phyloP scores from a whole-genome alignment of 2,329 filamentous ascomycete genomes.

The Reticulascus tulasneorum region DNA sequence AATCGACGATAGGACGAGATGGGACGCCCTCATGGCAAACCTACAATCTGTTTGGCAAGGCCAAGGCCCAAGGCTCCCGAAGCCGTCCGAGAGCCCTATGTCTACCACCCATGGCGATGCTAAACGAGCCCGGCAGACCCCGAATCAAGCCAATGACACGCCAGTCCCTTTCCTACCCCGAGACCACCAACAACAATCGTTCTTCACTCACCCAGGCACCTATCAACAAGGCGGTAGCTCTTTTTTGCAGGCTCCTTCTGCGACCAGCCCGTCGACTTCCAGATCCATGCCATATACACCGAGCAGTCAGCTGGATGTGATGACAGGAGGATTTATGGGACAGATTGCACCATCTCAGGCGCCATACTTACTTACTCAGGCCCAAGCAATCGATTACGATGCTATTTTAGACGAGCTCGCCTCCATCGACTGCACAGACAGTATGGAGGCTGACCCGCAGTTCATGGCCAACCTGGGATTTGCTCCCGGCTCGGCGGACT shows the following conservation, averaged over 20 bases:
- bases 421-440: constrained; percentile 45
- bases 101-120: too few species aligned
- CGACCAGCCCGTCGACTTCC: constrained; percentile 13
- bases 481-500: constrained; percentile 56
- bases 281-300: constrained; percentile 13
- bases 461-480: constrained; percentile 67
- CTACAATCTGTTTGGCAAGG: constrained; percentile 23
- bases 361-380: constrained; percentile 19
- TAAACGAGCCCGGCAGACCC: constrained; percentile 15
- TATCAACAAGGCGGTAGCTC: constrained; percentile 5
- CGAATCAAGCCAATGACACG: constrained; percentile 5
- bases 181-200: constrained; percentile 5
- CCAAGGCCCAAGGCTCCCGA: constrained; percentile 3
- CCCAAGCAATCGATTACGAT: constrained; percentile 40
- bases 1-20: constrained; percentile 28
- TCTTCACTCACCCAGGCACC: constrained; percentile 5
- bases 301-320: constrained; percentile 11
- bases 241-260: constrained; percentile 7
- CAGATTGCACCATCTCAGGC: constrained; percentile 13
- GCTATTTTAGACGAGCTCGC: constrained; percentile 49
- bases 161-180: neutral
- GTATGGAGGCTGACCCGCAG: constrained; percentile 52
- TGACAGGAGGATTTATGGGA: constrained; percentile 10
- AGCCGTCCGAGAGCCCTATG: constrained; percentile 6
- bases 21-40: constrained; percentile 22